Base-by-base conservation (phyloP, 176 grass and related monocot species). In the Tuctoria greenei region DNA sequence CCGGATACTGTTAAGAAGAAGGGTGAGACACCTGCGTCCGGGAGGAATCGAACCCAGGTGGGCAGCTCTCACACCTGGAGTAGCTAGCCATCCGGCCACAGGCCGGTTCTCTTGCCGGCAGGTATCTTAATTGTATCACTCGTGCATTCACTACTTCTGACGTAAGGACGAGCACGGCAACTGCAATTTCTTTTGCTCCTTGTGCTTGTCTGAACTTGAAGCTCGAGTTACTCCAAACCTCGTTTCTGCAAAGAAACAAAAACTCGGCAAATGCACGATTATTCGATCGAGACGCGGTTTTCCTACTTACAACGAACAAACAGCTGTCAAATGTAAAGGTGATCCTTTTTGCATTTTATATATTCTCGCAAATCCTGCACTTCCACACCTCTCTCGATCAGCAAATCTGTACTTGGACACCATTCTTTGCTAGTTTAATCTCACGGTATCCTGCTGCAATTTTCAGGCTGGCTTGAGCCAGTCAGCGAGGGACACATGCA, bases 31-130 rank as follows among this genome's bases (percentile, higher is more conserved):
- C n/a, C n/a, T n/a, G n/a, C n/a, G n/a, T n/a, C n/a, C n/a, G n/a
- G n/a, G n/a, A n/a, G n/a, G n/a, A n/a, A n/a, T n/a, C n/a, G n/a
- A n/a, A n/a, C n/a, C n/a, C n/a, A n/a, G n/a, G n/a, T n/a, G n/a
- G n/a, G n/a, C n/a, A n/a, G n/a, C n/a, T n/a, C n/a, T n/a, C n/a
- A n/a, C n/a, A n/a, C n/a, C n/a, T n/a, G n/a, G n/a, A n/a, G n/a
- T n/a, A n/a, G n/a, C n/a, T n/a, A n/a, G n/a, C n/a, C n/a, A n/a
- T n/a, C n/a, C n/a, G n/a, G n/a, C n/a, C n/a, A n/a, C n/a, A n/a
- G n/a, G n/a, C n/a, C n/a, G n/a, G n/a, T 63, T 61, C 41, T 80
- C 34, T 52, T 58, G 27, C 44, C 34, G 43, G 54, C 44, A 68
- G 35, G 17, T 34, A 84, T 16, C 54, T 69, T 31, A n/a, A n/a